These are phyloP conservation scores for Flagelloscypha sp. DNA, from an alignment of 768 basidiomycete species.

Conservation along the genomic window DNA sequence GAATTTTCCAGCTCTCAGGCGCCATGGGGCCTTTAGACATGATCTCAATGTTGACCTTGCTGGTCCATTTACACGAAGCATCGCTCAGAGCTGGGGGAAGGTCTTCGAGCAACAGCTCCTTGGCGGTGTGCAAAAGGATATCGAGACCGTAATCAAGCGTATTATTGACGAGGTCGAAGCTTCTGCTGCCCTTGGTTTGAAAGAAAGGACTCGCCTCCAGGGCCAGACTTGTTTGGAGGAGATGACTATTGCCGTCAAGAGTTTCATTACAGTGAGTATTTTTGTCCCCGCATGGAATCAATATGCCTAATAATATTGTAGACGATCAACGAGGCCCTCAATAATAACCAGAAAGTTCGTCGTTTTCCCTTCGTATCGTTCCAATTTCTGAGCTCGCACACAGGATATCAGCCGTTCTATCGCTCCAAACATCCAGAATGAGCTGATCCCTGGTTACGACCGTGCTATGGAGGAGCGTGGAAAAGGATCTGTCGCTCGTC, in stretches of 20 bases:
- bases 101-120: slow-evolving; percentile 57
- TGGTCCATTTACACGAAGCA: slow-evolving; percentile 49
- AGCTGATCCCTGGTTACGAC: slow-evolving; percentile 44
- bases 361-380: too few relatives aligned
- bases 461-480: slow-evolving; percentile 48
- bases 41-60: slow-evolving; percentile 54
- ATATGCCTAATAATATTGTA: too few relatives aligned
- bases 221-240: slow-evolving; percentile 45
- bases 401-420: slow-evolving; percentile 49
- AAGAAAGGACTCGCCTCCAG: slow-evolving; percentile 43
- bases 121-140: slow-evolving; percentile 33
- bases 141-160: slow-evolving; percentile 27
- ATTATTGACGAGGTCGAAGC: slow-evolving; percentile 45
- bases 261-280: too few relatives aligned
- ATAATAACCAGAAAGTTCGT: slow-evolving; percentile 49
- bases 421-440: slow-evolving; percentile 45
- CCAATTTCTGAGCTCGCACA: too few relatives aligned
- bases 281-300: too few relatives aligned
- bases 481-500: slow-evolving; percentile 47
- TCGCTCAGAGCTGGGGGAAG: slow-evolving; percentile 49
- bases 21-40: slow-evolving; percentile 46
- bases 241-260: slow-evolving; percentile 37
- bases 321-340: slow-evolving; percentile 43
- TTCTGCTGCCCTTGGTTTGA: slow-evolving; percentile 41
- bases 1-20: slow-evolving; percentile 32